phyloP scores from a whole-genome alignment of 2,329 filamentous ascomycete genomes.

The Domatiomyces catenatus region DNA sequence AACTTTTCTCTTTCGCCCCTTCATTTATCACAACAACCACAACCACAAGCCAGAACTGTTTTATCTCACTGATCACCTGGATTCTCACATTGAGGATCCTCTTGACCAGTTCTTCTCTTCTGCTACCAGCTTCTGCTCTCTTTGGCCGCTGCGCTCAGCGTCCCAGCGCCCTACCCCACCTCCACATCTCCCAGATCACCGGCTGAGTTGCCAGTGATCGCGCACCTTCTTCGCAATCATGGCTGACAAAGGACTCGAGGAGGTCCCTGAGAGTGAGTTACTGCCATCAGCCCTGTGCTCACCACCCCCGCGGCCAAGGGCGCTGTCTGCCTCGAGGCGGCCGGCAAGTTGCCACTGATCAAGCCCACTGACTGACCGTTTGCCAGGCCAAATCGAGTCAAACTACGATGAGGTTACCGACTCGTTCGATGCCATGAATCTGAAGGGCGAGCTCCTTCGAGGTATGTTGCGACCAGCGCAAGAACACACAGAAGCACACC shows the following conservation, averaged over 20 bases:
- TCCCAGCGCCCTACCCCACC: conserved; percentile 11
- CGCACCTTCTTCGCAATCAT: conserved; percentile 64
- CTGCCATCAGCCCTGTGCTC: background rate
- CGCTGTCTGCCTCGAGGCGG: background rate
- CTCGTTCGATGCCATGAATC: conserved; percentile 95
- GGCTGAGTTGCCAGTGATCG: conserved; percentile 60
- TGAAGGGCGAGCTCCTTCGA: conserved; percentile 93
- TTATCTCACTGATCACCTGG: conserved; percentile 9
- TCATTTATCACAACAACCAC: conserved; percentile 6
- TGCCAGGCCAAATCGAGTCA: conserved; percentile 91
- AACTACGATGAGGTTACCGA: conserved; percentile 99
- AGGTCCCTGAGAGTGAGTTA: conserved; percentile 80
- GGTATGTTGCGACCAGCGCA: conserved; percentile 40
- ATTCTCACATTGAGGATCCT: conserved; percentile 16
- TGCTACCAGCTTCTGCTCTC: conserved; percentile 1
- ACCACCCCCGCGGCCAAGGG: background rate
- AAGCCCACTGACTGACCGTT: conserved; percentile 4
- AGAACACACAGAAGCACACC: conserved; percentile 11
- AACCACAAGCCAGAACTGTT: conserved; percentile 1
- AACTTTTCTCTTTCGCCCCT: conserved; percentile 5
- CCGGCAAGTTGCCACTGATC: conserved; percentile 1
- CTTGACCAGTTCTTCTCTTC: conserved; percentile 5
- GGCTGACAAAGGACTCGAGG: conserved; percentile 98
- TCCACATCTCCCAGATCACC: conserved; percentile 41
- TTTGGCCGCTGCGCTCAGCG: conserved; percentile 11